These are phyloP conservation scores for Stachybotrys echinatus DNA, from an alignment of 2,329 filamentous ascomycete species.

Conservation along the genomic window DNA sequence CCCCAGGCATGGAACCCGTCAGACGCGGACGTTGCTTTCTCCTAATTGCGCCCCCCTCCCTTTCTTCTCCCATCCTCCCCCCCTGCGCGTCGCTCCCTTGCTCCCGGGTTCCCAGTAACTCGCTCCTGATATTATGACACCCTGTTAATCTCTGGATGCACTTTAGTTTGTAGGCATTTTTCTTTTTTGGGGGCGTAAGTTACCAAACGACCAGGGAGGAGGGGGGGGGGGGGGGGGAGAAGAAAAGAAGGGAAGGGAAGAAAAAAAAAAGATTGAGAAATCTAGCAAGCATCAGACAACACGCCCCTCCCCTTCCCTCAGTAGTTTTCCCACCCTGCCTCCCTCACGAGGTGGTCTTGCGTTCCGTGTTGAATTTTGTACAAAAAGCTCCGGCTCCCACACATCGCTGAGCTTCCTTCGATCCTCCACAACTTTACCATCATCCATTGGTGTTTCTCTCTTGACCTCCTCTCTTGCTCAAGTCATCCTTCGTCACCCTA, in stretches of 20 bases:
- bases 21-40: too few species aligned
- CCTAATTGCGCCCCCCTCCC: too few species aligned
- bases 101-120: too few species aligned
- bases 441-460: constrained; percentile 3
- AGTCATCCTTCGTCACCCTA: not conserved
- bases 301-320: not conserved
- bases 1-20: too few species aligned
- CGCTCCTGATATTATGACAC: too few species aligned
- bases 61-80: too few species aligned
- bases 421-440: constrained; percentile 1
- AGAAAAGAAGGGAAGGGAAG: not conserved
- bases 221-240: not conserved
- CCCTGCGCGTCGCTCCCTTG: too few species aligned
- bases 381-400: constrained; percentile 17
- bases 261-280: not conserved
- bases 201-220: too few species aligned
- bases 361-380: constrained; percentile 7
- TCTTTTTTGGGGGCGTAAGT: not conserved
- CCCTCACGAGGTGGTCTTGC: constrained; percentile 1
- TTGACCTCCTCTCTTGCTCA: not conserved
- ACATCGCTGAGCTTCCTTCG: constrained; percentile 1
- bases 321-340: not conserved
- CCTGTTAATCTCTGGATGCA: too few species aligned
- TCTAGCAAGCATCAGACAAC: not conserved
- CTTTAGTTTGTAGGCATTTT: too few species aligned